These are phyloP conservation scores for Ceratocystis cubensis DNA, from an alignment of 2,329 filamentous ascomycete species.

Conservation along the genomic window DNA sequence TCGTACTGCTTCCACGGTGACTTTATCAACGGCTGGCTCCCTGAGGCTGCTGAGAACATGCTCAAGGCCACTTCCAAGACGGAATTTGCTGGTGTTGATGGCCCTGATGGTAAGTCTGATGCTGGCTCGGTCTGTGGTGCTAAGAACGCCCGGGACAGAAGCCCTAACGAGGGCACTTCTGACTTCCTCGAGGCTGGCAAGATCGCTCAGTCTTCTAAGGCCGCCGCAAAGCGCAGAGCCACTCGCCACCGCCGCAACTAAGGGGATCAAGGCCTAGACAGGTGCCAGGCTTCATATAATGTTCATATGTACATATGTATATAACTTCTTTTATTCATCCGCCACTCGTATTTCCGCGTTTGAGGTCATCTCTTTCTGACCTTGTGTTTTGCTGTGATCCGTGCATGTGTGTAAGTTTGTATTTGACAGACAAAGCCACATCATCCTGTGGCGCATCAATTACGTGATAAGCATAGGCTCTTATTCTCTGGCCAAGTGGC, in stretches of 20 bases:
- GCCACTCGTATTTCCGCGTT: no score
- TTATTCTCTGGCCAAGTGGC: no score
- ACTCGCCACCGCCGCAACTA: background rate
- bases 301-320: background rate
- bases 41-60: slow-evolving; percentile 27
- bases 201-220: background rate
- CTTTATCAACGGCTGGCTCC: slow-evolving; percentile 37
- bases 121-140: slow-evolving; percentile 22
- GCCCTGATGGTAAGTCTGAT: slow-evolving; percentile 25
- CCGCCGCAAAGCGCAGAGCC: background rate
- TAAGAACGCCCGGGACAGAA: slow-evolving; percentile 13
- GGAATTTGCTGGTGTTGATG: slow-evolving; percentile 15
- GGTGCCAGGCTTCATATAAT: background rate
- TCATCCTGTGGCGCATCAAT: no score
- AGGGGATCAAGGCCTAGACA: background rate
- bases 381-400: no score
- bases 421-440: no score
- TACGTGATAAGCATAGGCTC: no score
- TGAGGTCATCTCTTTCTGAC: no score
- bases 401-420: no score
- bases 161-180: slow-evolving; percentile 14
- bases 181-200: slow-evolving; percentile 8
- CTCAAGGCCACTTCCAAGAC: slow-evolving; percentile 14
- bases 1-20: slow-evolving; percentile 35
- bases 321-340: background rate